phyloP scores from a whole-genome alignment of 2,329 filamentous ascomycete species.

The Trichoderma atroviride region DNA sequence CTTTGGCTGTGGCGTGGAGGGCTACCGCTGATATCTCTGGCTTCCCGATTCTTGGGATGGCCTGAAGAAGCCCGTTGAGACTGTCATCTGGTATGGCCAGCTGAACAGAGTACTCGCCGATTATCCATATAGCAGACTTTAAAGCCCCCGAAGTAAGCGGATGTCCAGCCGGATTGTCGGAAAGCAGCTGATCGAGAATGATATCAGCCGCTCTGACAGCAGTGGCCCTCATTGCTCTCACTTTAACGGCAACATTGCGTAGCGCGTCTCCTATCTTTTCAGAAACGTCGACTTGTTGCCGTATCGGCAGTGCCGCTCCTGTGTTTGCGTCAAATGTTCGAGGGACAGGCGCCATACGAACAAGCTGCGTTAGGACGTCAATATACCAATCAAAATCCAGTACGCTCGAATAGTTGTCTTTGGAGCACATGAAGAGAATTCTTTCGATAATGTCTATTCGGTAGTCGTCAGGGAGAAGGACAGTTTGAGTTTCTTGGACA shows the following conservation, averaged over 20 bases:
- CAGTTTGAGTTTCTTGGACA: conserved; percentile 45
- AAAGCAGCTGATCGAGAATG: conserved; percentile 62
- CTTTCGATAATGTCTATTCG: conserved; percentile 77
- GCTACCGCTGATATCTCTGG: conserved; percentile 74
- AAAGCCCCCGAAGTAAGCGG: conserved; percentile 67
- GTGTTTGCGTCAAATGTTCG: conserved; percentile 45
- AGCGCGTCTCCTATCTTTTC: conserved; percentile 81
- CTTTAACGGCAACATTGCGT: conserved; percentile 88
- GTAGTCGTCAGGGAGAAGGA: conserved; percentile 83
- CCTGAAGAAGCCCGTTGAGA: conserved; percentile 73
- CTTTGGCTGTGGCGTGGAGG: conserved; percentile 82
- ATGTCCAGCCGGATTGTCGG: conserved; percentile 57
- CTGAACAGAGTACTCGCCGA: conserved; percentile 82
- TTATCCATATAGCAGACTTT: conserved; percentile 78
- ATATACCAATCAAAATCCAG: conserved; percentile 98
- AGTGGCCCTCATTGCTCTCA: conserved; percentile 77
- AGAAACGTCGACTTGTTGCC: conserved; percentile 53
- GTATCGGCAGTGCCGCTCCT: conserved; percentile 36
- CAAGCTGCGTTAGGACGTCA: conserved; percentile 81
- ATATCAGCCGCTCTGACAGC: conserved; percentile 83
- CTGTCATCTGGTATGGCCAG: conserved; percentile 71
- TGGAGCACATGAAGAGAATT: conserved; percentile 86
- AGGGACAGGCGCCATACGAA: conserved; percentile 67
- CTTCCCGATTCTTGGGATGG: conserved; percentile 58
- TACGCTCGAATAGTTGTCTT: conserved; percentile 83